Evolutionary conservation across 73 alveolate species (phyloP), one percentile per base, ranked within the genome.

Genomic region (Stentor roeselii): DNA sequence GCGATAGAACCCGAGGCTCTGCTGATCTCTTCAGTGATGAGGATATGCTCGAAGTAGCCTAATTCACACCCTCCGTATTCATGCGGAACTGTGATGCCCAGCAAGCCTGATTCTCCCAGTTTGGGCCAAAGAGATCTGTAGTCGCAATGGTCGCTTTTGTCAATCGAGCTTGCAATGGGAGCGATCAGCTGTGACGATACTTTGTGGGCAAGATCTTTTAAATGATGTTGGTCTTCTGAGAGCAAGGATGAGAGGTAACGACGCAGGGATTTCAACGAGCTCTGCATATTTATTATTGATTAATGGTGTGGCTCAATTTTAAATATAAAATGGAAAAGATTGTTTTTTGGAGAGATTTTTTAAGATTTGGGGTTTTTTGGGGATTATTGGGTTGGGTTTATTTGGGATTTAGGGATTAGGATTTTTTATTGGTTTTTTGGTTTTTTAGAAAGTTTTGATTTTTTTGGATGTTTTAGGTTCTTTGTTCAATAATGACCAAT

Each of bases 1-100:
- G 97, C 99, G 34, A 95, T 93, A 15, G 95, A 78, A 15, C 97
- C 99, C 41, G 95, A 85, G 0, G 97, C 97, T 86, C 95, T 92
- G 67, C 93, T 77, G 37, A 95, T 85, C 76, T 95, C 98, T 83
- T 95, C 99, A 42, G 89, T 82, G 36, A 90, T 90, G 82, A 93
- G 82, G 40, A 94, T 90, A 87, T 95, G 99, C 75, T 94, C 98
- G 34, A 83, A 88, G 85, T 95, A 95, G 4, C 95, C 95, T 14
- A 95, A 88, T 2, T 95, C 96, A 4, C 90, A 76, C 32, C 99
- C 99, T 42, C 95, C 95, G 59, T 83, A 83, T 61, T 83, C 87
- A 40, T 78, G 58, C 21, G 93, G 91, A 3, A 89, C 99, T 15
- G 99, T 95, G 77, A 90, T 82, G 3, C 99, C 99, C n/a, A 94